phyloP scores from a whole-genome alignment of 2,329 filamentous ascomycete species.

The Botrytis tulipae region DNA sequence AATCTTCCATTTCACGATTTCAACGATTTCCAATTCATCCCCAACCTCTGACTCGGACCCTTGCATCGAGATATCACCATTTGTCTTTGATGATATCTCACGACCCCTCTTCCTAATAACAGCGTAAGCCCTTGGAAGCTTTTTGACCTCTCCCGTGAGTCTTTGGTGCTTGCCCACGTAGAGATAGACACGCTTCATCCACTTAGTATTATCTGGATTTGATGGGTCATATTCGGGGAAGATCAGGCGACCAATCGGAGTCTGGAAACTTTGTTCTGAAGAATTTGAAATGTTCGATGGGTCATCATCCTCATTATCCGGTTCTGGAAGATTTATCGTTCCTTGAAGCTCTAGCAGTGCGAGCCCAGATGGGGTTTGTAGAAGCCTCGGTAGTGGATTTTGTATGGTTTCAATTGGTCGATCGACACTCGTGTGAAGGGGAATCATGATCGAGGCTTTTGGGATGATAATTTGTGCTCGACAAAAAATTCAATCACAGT shows the following conservation, averaged over 20 bases:
- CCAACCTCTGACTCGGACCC: conserved; percentile 70
- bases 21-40: conserved; percentile 76
- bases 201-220: conserved; percentile 57
- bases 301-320: conserved; percentile 37
- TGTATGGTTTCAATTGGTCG: background rate
- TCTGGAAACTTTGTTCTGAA: conserved; percentile 38
- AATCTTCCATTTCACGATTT: conserved; percentile 84
- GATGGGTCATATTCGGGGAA: conserved; percentile 72
- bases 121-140: conserved; percentile 73
- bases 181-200: conserved; percentile 89
- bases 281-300: conserved; percentile 16
- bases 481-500: background rate
- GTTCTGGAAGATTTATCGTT: conserved; percentile 70
- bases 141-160: conserved; percentile 86
- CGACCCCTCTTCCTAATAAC: conserved; percentile 61
- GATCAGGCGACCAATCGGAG: conserved; percentile 67
- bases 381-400: conserved; percentile 69
- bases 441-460: background rate
- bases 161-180: conserved; percentile 88
- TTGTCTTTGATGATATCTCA: conserved; percentile 16
- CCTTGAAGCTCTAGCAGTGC: conserved; percentile 92
- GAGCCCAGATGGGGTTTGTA: conserved; percentile 85
- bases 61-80: conserved; percentile 35
- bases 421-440: conserved; percentile 8
- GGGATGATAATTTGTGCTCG: background rate